Base-by-base conservation (phyloP, 2,329 filamentous ascomycete genomes). In the Dactylonectria macrodidyma region DNA sequence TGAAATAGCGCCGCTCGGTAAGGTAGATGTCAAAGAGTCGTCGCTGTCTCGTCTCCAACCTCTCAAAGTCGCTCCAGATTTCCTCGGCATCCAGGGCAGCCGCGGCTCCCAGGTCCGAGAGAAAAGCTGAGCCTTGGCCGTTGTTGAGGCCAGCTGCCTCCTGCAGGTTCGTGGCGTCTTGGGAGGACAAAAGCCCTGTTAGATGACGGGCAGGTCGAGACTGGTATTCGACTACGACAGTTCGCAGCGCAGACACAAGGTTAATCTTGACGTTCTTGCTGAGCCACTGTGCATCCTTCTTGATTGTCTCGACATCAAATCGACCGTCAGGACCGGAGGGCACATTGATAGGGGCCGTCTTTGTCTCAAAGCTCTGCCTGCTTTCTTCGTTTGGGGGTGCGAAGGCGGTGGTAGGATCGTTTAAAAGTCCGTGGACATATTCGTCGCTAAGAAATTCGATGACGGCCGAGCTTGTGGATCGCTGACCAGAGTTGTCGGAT, bases 221-320 rank as follows among this genome's bases (percentile, higher is more conserved):
- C 81, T 98, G 95, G 86, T 92, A 93, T 85, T 98, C 96, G 52
- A 96, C 83, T 7, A 97, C 84, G 3, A 91, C 91, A 50, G 97
- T 86, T 67, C 96, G 90, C 75, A 99, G 85, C 30, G 95, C 95
- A 12, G 92, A 89, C 50, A 96, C 85, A 79, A 98, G 91, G 79
- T 96, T 94, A 71, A 98, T 90, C 51, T 89, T 87, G 58, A 91
- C 90, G 76, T 92, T 90, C 75, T 92, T 90, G 81, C 94, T 95
- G 69, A 99, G 84, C 95, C 95, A 98, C 73, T 92, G 79, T 38
- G 94, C 89, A 83, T 98, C 95, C 54, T 90, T 89, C 82, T 97
- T 97, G 79, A 98, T 90, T 76, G 92, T 85, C 46, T 92, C 90
- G 72, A 97, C 85, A 76, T 95, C 90, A 78, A 92, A 93, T 64